phyloP scores from a whole-genome alignment of 345 rosid genomes.

The Angophora floribunda region DNA sequence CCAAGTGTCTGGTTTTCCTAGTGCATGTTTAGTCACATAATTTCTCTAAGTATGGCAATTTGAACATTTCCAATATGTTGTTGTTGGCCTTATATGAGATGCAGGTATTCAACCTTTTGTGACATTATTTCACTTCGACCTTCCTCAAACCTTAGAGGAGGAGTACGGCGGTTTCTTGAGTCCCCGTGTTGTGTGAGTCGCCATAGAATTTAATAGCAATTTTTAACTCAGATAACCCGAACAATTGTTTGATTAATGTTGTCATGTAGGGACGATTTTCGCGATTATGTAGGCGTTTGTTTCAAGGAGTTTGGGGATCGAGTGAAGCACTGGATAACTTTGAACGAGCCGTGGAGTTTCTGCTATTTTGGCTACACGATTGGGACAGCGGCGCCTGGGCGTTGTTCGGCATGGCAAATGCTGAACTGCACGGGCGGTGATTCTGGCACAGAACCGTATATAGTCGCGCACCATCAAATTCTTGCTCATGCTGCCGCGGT shows the following conservation, averaged over 20 bases:
- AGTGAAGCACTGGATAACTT: background rate
- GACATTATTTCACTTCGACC: constrained; percentile 27
- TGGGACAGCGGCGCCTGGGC: background rate
- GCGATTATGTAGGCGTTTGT: background rate
- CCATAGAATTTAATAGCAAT: background rate
- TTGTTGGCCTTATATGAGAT: background rate
- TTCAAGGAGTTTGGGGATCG: background rate
- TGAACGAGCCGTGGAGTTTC: background rate
- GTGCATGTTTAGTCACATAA: background rate
- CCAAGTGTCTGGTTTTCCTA: background rate
- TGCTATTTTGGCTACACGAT: background rate
- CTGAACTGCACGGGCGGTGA: constrained; percentile 33
- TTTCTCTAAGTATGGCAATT: background rate
- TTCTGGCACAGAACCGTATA: constrained; percentile 36
- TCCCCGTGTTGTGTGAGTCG: background rate
- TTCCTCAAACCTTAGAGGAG: constrained; percentile 21
- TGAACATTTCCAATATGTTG: no score
- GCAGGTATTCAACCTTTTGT: constrained; percentile 22
- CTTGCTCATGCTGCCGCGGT: constrained; percentile 45
- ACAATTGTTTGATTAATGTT: no score
- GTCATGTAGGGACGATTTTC: background rate
- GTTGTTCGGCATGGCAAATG: background rate
- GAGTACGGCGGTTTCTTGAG: background rate
- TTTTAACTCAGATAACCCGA: no score
- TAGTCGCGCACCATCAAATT: constrained; percentile 26